Evolutionary conservation across 306 rosid genomes (phyloP).

Genomic region (apple (Malus domestica)): DNA sequence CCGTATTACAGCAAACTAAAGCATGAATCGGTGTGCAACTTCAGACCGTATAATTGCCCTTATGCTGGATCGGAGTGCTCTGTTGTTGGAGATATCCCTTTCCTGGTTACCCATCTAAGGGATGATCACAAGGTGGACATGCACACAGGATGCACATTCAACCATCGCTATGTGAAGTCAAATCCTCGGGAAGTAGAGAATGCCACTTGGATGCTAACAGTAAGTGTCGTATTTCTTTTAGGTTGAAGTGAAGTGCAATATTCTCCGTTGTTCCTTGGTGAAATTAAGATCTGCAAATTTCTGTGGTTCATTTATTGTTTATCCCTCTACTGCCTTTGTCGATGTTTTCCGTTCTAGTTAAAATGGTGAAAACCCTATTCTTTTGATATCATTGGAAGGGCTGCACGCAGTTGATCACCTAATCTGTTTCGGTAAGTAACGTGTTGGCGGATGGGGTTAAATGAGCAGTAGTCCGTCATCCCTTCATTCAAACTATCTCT

Average conservation of each 20-base stretch:
- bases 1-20: conserved; percentile 97
- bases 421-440: background rate
- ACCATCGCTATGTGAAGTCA: conserved; percentile 96
- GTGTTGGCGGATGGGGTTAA: background rate
- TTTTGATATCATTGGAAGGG: background rate
- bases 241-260: background rate
- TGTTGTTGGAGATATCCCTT: conserved; percentile 82
- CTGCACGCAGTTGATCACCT: background rate
- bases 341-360: background rate
- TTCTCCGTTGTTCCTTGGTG: background rate
- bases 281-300: no score
- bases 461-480: background rate
- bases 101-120: conserved; percentile 89
- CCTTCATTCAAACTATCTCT: background rate
- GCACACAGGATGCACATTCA: conserved; percentile 99
- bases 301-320: no score
- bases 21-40: conserved; percentile 88
- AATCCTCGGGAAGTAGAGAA: conserved; percentile 99
- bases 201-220: conserved; percentile 99
- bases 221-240: conserved; percentile 36
- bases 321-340: background rate
- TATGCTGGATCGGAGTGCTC: conserved; percentile 98
- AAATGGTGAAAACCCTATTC: background rate
- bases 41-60: conserved; percentile 93
- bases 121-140: conserved; percentile 99